Conservation (phyloP, 768 basidiomycete genomes). For the Tylopilus sp. region DNA sequence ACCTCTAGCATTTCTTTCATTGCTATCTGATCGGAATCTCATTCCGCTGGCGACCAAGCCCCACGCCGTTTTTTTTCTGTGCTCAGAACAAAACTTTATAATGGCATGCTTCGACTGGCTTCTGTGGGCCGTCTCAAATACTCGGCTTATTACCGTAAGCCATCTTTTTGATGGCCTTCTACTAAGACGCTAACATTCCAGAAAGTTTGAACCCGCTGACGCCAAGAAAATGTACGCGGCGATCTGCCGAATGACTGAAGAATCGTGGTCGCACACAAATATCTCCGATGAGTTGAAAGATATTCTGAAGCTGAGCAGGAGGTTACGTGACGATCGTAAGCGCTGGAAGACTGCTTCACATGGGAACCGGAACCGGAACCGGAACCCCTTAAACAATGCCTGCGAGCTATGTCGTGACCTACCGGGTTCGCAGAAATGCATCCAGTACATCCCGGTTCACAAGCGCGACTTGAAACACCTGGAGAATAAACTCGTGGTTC, state of each 20-base stretch:
- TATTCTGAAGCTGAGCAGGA: neutral
- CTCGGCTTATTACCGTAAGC: neutral
- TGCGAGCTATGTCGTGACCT: neutral
- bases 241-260: neutral
- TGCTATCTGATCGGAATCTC: neutral
- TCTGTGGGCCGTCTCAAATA: neutral
- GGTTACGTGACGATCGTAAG: neutral
- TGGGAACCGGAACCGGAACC: neutral
- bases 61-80: conserved; percentile 6
- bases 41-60: neutral
- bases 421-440: neutral
- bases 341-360: neutral
- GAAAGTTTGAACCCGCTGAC: neutral
- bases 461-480: neutral
- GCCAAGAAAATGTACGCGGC: neutral
- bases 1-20: neutral
- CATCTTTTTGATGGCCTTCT: neutral
- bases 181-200: neutral
- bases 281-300: neutral
- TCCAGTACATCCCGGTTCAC: neutral
- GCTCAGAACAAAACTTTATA: neutral
- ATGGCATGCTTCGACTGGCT: conserved; percentile 2
- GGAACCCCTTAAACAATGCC: neutral
- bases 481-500: neutral
- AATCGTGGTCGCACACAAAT: neutral